Evolutionary conservation across 805 yeast genomes (phyloP).

Genomic region (Candida ulmi): DNA sequence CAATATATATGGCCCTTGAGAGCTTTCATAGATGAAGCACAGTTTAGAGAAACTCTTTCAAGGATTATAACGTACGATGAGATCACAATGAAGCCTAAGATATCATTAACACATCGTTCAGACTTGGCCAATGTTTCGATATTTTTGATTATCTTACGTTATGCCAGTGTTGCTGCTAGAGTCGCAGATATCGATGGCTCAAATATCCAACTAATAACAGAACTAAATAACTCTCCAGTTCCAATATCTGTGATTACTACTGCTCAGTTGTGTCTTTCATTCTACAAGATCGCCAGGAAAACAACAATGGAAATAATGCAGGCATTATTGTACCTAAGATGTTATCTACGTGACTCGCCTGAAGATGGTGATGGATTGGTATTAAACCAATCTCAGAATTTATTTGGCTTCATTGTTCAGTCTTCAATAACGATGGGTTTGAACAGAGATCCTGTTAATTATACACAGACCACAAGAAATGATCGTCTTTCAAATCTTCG

Average conservation of each 20-base stretch:
- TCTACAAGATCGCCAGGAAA: constrained; percentile 31
- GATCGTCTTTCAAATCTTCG: constrained; percentile 9
- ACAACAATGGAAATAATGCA: constrained; percentile 36
- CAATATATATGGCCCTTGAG: constrained; percentile 36
- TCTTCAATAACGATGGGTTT: constrained; percentile 40
- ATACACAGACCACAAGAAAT: constrained; percentile 8
- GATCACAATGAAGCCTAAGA: constrained; percentile 21
- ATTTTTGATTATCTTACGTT: constrained; percentile 33
- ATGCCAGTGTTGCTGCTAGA: constrained; percentile 32
- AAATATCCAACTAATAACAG: constrained; percentile 16
- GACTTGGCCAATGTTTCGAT: constrained; percentile 37
- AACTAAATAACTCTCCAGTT: constrained; percentile 29
- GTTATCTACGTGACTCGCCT: constrained; percentile 38
- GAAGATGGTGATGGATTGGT: constrained; percentile 41
- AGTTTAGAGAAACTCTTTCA: constrained; percentile 23
- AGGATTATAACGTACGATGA: constrained; percentile 32
- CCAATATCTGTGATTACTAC: constrained; percentile 30
- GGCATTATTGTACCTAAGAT: constrained; percentile 31
- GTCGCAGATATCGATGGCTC: constrained; percentile 5
- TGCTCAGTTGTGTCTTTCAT: constrained; percentile 35
- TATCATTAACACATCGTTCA: constrained; percentile 28
- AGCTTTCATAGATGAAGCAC: constrained; percentile 39
- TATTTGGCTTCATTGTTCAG: constrained; percentile 33
- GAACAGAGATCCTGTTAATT: constrained; percentile 38
- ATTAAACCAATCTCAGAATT: constrained; percentile 31